These are phyloP conservation scores for Aureobasidium subglaciale DNA, from an alignment of 2,329 filamentous ascomycete genomes.

Conservation along the genomic window DNA sequence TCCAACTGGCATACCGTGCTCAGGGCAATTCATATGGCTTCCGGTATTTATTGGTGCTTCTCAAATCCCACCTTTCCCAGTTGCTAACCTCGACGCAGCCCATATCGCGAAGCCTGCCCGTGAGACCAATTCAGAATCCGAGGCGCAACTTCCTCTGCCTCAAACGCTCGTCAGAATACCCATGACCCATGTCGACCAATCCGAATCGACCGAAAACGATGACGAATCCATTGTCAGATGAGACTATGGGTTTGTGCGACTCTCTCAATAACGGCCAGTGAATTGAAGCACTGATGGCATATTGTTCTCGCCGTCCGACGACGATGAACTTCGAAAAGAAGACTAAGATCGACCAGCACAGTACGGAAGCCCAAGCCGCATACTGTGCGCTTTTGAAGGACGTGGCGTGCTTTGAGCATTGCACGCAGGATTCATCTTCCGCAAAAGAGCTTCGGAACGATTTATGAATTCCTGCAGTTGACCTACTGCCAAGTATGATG, in stretches of 20 bases:
- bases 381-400: too few relatives aligned
- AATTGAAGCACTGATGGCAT: too few relatives aligned
- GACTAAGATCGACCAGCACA: too few relatives aligned
- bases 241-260: not conserved
- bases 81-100: slow-evolving; percentile 40
- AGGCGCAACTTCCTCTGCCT: slow-evolving; percentile 52
- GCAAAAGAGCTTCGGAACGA: too few relatives aligned
- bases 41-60: slow-evolving; percentile 45
- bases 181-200: slow-evolving; percentile 54
- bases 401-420: too few relatives aligned
- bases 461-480: too few relatives aligned
- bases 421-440: too few relatives aligned
- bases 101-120: slow-evolving; percentile 53
- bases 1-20: slow-evolving; percentile 85
- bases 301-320: too few relatives aligned
- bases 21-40: slow-evolving; percentile 79
- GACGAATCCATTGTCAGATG: slow-evolving; percentile 19
- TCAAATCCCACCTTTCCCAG: not conserved
- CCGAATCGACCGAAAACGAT: slow-evolving; percentile 23
- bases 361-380: too few relatives aligned
- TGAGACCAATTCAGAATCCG: slow-evolving; percentile 36
- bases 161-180: slow-evolving; percentile 81
- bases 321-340: too few relatives aligned
- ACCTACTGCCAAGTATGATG: too few relatives aligned
- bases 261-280: not conserved